These are phyloP conservation scores for Candida tallmaniae DNA, from an alignment of 805 yeast species.

Conservation along the genomic window DNA sequence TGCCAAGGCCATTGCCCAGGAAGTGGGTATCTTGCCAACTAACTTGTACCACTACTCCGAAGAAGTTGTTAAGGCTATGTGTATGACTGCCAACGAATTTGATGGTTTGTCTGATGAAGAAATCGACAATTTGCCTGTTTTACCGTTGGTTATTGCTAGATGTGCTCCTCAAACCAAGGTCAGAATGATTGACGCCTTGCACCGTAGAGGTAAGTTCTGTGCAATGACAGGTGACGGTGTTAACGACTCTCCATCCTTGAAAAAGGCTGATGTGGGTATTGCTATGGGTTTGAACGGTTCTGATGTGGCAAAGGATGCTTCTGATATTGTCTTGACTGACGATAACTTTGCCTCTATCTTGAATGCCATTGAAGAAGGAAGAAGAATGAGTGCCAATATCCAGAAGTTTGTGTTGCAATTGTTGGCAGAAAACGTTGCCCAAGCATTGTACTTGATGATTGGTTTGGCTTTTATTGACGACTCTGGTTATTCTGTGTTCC, in stretches of 20 bases:
- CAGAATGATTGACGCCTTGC: conserved; percentile 39
- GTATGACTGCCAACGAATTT: conserved; percentile 35
- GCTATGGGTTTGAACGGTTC: conserved; percentile 79
- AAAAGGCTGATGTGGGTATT: conserved; percentile 75
- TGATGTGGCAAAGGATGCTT: conserved; percentile 82
- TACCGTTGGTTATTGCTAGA: conserved; percentile 38
- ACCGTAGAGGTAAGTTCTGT: conserved; percentile 31
- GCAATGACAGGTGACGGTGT: conserved; percentile 64
- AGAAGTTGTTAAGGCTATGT: conserved; percentile 32
- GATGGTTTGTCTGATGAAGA: conserved; percentile 28
- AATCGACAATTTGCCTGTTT: conserved; percentile 31
- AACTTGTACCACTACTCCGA: conserved; percentile 29
- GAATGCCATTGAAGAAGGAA: conserved; percentile 75
- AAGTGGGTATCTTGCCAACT: conserved; percentile 70
- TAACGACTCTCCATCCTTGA: conserved; percentile 74
- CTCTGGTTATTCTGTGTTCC: conserved; percentile 32
- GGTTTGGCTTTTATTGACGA: conserved; percentile 34
- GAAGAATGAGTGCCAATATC: conserved; percentile 74
- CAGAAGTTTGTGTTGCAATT: conserved; percentile 74
- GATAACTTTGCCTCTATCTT: conserved; percentile 78
- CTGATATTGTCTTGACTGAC: conserved; percentile 65
- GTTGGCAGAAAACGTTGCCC: conserved; percentile 69
- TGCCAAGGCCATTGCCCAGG: conserved; percentile 75
- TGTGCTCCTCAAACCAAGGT: conserved; percentile 41
- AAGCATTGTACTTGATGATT: conserved; percentile 55